Evolutionary conservation across 768 basidiomycete genomes (phyloP).

Genomic region (Zangia roseola): DNA sequence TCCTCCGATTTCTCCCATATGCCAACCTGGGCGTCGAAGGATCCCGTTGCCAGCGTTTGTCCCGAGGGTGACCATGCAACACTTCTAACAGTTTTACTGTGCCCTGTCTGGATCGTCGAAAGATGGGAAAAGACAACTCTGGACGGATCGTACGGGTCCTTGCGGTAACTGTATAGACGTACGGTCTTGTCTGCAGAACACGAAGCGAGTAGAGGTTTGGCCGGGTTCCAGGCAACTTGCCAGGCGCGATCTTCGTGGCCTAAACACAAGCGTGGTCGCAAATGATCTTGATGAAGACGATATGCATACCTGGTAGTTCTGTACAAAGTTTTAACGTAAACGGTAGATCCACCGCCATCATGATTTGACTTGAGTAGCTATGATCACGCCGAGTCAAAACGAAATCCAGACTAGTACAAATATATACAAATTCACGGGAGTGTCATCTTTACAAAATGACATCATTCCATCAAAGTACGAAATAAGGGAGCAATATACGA

Average conservation of each 20-base stretch:
- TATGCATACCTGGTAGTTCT: constrained; percentile 23
- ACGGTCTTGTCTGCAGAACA: constrained; percentile 95
- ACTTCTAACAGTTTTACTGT: constrained; percentile 83
- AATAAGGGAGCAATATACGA: too few species aligned
- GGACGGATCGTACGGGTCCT: constrained; percentile 23
- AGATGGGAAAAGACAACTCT: constrained; percentile 44
- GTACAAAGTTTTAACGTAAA: constrained; percentile 20
- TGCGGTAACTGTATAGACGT: constrained; percentile 71
- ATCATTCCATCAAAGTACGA: too few species aligned
- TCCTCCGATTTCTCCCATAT: constrained; percentile 75
- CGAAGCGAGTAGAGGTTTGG: constrained; percentile 78
- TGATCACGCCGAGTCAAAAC: too few species aligned
- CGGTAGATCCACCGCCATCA: constrained; percentile 20
- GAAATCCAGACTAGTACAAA: too few species aligned
- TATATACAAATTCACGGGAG: too few species aligned
- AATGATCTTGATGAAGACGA: background rate
- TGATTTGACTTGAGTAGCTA: too few species aligned
- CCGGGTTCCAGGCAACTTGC: constrained; percentile 88
- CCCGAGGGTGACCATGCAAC: constrained; percentile 91
- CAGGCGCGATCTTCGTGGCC: constrained; percentile 87
- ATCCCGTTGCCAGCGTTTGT: constrained; percentile 81
- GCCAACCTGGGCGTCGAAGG: constrained; percentile 90
- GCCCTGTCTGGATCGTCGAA: constrained; percentile 76
- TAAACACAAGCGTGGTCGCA: constrained; percentile 12
- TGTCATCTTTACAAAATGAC: too few species aligned